Conservation (phyloP, 139 green algal genomes). For the Astrephomene gubernaculifera region DNA sequence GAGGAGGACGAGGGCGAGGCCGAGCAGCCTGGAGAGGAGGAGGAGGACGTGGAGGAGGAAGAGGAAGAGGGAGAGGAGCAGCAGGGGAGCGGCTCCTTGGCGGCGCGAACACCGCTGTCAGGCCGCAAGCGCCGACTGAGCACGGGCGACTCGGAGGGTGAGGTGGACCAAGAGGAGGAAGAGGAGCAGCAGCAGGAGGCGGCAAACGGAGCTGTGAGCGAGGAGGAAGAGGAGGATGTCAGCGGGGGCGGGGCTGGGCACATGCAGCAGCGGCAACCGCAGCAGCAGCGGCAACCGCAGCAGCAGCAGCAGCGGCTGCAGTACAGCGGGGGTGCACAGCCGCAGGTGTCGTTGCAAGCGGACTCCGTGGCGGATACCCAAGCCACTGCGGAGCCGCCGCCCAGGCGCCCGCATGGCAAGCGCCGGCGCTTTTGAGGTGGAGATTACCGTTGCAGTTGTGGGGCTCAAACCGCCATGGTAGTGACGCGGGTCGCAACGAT, state of each 20-base stretch:
- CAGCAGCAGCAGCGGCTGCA: neutral
- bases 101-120: neutral
- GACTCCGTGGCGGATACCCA: slow-evolving; percentile 16
- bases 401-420: neutral
- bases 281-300: neutral
- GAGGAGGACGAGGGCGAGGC: too few relatives aligned
- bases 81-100: neutral
- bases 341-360: neutral
- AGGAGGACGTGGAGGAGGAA: neutral
- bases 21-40: neutral
- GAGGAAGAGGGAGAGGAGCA: neutral
- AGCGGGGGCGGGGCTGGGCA: neutral
- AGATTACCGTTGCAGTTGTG: neutral
- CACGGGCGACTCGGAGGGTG: neutral
- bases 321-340: neutral
- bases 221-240: neutral
- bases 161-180: neutral
- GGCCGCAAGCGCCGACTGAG: slow-evolving; percentile 24
- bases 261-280: neutral
- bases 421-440: neutral
- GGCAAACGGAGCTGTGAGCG: neutral
- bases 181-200: neutral
- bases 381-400: slow-evolving; percentile 13
- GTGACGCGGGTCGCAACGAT: neutral
- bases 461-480: neutral